A percentile compares a stretch with the other conserved stretches of the same genome.
Evolutionary conservation across 352 stramenopile species (phyloP).

Genomic region (Phytopythium ostracodes): DNA sequence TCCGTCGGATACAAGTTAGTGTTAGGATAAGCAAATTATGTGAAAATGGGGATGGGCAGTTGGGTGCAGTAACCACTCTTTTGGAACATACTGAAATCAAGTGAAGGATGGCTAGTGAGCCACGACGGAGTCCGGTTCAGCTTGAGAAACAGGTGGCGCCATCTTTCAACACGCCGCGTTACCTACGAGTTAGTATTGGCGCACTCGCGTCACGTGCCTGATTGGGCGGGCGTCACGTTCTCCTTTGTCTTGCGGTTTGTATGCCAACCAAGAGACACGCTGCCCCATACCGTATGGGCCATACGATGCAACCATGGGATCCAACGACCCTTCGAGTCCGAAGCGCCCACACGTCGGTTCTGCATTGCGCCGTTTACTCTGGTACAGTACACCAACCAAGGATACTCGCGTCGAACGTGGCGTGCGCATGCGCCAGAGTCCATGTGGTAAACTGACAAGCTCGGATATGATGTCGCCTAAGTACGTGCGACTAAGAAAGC

Average conservation of each 20-base stretch:
- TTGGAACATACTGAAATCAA: neutral
- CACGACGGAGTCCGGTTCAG: too few species aligned
- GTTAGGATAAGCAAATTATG: too few species aligned
- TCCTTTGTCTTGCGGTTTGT: neutral
- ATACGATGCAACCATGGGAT: neutral
- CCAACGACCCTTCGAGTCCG: neutral
- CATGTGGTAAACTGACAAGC: neutral
- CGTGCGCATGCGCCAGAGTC: conserved; percentile 2
- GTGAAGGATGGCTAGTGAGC: neutral
- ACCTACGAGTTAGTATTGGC: conserved; percentile 1
- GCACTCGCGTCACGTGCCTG: neutral
- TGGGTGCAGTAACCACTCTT: too few species aligned
- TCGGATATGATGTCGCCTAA: neutral
- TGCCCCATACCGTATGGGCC: too few species aligned
- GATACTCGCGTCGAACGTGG: conserved; percentile 5
- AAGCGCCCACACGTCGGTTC: too few species aligned
- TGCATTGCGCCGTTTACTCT: too few species aligned
- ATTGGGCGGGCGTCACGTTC: neutral
- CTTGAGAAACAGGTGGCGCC: neutral
- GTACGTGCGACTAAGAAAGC: neutral
- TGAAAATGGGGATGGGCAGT: too few species aligned
- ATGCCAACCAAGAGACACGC: conserved; percentile 5
- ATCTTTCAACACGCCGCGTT: neutral
- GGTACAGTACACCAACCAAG: neutral
- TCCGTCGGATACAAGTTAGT: too few species aligned